A percentile compares a stretch with the other conserved stretches of the same genome.
These are phyloP conservation scores for Colletotrichum sp. DNA, from an alignment of 2,329 filamentous ascomycete species.

Conservation along the genomic window DNA sequence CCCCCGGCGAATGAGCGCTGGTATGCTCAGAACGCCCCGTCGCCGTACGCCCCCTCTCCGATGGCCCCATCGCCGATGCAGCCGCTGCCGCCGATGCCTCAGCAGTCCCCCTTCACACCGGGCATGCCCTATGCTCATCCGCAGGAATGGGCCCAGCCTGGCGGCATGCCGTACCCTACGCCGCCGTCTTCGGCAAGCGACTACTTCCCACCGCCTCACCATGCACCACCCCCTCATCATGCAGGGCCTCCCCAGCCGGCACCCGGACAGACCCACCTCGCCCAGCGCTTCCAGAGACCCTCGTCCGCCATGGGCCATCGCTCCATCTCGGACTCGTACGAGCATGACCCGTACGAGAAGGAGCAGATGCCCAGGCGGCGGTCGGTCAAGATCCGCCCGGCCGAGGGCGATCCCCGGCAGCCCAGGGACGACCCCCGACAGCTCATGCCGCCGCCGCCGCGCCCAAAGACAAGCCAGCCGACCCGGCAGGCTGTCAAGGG, in stretches of 20 bases:
- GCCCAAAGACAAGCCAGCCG: conserved; percentile 25
- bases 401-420: conserved; percentile 46
- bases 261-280: conserved; percentile 24
- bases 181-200: neutral
- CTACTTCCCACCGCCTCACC: conserved; percentile 15
- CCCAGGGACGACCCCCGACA: conserved; percentile 47
- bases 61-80: neutral
- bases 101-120: conserved; percentile 5
- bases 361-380: conserved; percentile 44
- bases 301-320: conserved; percentile 46
- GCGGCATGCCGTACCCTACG: neutral
- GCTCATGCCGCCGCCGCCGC: conserved; percentile 51
- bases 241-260: neutral
- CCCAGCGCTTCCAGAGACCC: conserved; percentile 28
- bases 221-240: conserved; percentile 19
- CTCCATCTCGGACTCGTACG: conserved; percentile 33
- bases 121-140: neutral
- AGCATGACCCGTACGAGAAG: conserved; percentile 44
- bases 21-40: conserved; percentile 8
- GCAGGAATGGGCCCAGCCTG: conserved; percentile 1
- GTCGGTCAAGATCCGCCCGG: conserved; percentile 44
- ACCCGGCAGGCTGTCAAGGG: conserved; percentile 27
- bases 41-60: neutral
- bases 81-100: neutral
- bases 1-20: conserved; percentile 20